Conservation (phyloP, 2,329 filamentous ascomycete genomes). For the Aspergillus pseudotamarii region DNA sequence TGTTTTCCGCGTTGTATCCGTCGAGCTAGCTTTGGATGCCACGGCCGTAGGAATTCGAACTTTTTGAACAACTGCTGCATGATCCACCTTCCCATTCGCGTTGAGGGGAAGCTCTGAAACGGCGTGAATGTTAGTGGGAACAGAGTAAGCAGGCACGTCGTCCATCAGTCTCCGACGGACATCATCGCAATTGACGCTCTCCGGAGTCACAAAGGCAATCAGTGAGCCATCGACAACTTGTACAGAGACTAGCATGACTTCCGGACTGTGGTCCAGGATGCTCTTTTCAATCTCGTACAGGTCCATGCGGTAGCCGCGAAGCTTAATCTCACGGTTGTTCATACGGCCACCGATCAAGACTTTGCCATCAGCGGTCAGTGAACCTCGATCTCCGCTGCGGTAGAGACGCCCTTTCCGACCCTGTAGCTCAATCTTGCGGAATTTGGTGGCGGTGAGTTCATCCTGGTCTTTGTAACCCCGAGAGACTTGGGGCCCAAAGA, state of each 20-base stretch:
- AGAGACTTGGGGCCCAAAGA: not conserved
- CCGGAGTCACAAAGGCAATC: not conserved
- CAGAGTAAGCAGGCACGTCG: not conserved
- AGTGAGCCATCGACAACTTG: not conserved
- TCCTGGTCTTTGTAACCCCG: not conserved
- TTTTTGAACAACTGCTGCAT: not conserved
- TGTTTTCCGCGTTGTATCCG: not conserved
- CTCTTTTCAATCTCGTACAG: not conserved
- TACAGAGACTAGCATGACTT: not conserved
- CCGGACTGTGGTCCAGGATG: not conserved
- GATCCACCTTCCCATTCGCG: not conserved
- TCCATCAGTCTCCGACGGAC: not conserved
- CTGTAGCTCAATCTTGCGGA: not conserved
- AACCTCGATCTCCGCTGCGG: not conserved
- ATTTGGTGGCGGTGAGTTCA: not conserved
- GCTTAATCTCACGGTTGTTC: not conserved
- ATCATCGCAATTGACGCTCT: not conserved
- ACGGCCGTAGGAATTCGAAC: not conserved
- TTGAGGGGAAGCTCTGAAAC: not conserved
- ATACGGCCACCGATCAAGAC: not conserved
- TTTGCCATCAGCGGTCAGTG: not conserved
- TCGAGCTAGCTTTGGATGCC: not conserved
- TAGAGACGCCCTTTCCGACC: not conserved
- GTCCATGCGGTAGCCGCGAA: not conserved
- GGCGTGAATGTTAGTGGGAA: not conserved